phyloP scores from a whole-genome alignment of 148 eudicot species.

The Vaccinium corymbosum region DNA sequence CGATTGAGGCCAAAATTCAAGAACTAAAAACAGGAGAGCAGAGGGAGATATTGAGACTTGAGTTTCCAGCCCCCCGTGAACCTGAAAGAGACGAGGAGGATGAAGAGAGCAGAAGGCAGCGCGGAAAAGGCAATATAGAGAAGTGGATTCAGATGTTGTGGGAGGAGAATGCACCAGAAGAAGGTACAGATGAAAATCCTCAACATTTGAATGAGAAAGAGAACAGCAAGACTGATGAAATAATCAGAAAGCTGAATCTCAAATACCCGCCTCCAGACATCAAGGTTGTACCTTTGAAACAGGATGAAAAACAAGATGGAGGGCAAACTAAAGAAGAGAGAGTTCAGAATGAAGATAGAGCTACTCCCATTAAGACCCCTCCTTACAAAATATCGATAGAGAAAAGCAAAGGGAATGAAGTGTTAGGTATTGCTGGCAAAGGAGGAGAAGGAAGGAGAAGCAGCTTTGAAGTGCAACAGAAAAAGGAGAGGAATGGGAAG shows the following conservation, averaged over 20 bases:
- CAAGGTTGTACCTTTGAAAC: conserved; percentile 21
- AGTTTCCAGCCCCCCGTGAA: conserved; percentile 36
- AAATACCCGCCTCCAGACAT: conserved; percentile 49
- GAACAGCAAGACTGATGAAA: conserved; percentile 41
- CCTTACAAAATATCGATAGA: conserved; percentile 39
- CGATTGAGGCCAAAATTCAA: conserved; percentile 24
- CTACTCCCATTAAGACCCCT: conserved; percentile 27
- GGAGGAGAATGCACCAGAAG: conserved; percentile 37
- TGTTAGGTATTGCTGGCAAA: conserved; percentile 1
- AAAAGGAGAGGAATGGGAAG: conserved; percentile 31
- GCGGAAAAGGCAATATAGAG: conserved; percentile 85
- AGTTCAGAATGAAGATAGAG: conserved; percentile 26
- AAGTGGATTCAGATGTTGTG: conserved; percentile 84
- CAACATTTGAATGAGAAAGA: conserved; percentile 23
- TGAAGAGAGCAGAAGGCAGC: conserved; percentile 68
- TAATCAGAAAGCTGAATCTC: conserved; percentile 45
- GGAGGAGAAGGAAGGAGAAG: conserved; percentile 25
- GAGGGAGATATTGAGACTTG: conserved; percentile 21
- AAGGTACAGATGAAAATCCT: conserved; percentile 23
- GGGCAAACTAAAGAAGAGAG: conserved; percentile 20
- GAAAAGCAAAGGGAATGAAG: conserved; percentile 24
- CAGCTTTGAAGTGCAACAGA: conserved; percentile 38
- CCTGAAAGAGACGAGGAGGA: conserved; percentile 39
- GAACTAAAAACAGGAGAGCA: conserved; percentile 25
- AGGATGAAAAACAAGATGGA: conserved; percentile 18